Conservation (phyloP, 495 filamentous ascomycete genomes). For the Hypoxylon perforatum region DNA sequence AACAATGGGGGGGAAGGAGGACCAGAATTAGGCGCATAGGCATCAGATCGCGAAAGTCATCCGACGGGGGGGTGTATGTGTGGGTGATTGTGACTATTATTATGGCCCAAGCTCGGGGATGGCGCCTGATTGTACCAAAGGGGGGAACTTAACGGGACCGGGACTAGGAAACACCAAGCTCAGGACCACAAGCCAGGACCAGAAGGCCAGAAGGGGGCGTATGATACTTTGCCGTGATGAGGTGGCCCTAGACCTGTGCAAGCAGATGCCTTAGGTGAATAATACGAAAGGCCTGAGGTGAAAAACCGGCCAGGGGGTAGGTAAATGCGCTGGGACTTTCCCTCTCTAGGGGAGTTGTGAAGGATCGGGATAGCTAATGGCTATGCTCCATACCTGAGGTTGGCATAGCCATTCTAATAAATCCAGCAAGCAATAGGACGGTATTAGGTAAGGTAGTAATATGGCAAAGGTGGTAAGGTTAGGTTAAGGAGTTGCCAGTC, state of each 20-base stretch:
- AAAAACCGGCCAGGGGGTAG: constrained; percentile 19
- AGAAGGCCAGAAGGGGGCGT: constrained; percentile 18
- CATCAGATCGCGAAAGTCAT: constrained; percentile 44
- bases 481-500: constrained; percentile 1
- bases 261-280: constrained; percentile 7
- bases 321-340: constrained; percentile 28
- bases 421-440: too few relatives aligned
- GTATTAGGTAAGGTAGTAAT: too few relatives aligned
- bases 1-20: constrained; percentile 6
- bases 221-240: constrained; percentile 34
- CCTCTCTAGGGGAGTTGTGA: constrained; percentile 23
- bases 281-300: constrained; percentile 4
- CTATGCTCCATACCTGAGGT: background rate
- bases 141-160: constrained; percentile 19
- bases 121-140: constrained; percentile 36
- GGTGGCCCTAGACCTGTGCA: constrained; percentile 26
- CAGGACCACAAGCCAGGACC: too few relatives aligned
- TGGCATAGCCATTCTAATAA: too few relatives aligned
- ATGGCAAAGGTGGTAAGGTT: background rate
- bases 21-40: constrained; percentile 38
- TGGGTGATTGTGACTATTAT: constrained; percentile 15
- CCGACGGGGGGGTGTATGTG: constrained; percentile 31
- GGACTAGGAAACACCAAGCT: constrained; percentile 28
- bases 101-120: constrained; percentile 35
- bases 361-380: constrained; percentile 24